phyloP scores from a whole-genome alignment of 1,284 basidiomycete species.

The Pholiota adiposa region DNA sequence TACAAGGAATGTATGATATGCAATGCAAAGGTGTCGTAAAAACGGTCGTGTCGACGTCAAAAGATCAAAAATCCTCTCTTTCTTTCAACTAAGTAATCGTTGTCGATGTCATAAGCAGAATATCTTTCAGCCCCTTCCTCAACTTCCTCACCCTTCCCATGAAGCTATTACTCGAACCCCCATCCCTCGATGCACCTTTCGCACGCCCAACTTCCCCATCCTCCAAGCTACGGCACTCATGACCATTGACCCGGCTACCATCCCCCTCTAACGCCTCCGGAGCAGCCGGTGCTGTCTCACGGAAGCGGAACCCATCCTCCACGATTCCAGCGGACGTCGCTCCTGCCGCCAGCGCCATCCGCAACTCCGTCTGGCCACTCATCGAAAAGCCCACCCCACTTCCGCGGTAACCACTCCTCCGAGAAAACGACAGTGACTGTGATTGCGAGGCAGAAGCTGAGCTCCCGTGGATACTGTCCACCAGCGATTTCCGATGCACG shows the following conservation, averaged over 20 bases:
- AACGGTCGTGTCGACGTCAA: background rate
- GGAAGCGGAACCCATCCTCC: constrained; percentile 15
- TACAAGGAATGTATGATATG: too few species aligned
- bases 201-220: constrained; percentile 15
- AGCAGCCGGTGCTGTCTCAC: constrained; percentile 2
- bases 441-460: background rate
- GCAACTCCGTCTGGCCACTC: constrained; percentile 62
- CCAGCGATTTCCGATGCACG: constrained; percentile 3
- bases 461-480: background rate
- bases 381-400: constrained; percentile 49
- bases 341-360: constrained; percentile 50
- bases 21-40: background rate
- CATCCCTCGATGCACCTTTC: too few species aligned
- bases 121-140: constrained; percentile 44
- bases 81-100: constrained; percentile 1
- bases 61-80: background rate
- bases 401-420: constrained; percentile 2
- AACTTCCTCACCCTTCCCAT: constrained; percentile 42
- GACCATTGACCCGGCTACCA: background rate
- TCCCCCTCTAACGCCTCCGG: background rate
- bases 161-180: constrained; percentile 20
- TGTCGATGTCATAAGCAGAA: constrained; percentile 30
- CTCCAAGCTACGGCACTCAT: background rate
- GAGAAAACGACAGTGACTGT: constrained; percentile 7
- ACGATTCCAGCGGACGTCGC: constrained; percentile 7